Base-by-base conservation (phyloP, 2,329 filamentous ascomycete species). In the Pyricularia sp. region DNA sequence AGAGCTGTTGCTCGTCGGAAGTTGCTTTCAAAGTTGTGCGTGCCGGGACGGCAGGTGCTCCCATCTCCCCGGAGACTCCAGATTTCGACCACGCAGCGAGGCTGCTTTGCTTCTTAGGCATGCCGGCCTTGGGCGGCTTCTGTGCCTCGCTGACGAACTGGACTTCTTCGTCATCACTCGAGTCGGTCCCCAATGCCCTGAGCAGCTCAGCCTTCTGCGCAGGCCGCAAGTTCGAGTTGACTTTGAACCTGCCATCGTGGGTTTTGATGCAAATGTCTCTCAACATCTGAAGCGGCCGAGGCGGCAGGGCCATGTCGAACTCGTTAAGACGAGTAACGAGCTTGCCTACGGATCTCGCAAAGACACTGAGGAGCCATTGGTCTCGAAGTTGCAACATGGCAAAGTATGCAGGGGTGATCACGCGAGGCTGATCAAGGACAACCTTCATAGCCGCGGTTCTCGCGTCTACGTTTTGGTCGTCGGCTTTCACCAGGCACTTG, bases 311-410 rank as follows among this genome's bases (percentile, higher is more conserved):
- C 73, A 97, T 88, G 68, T 87, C 85, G 66, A 92, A 90, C 72
- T 94, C 90, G 59, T 89, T 88, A n/a, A 99, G 82, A 26, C 93
- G 90, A 17, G 87, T 86, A 50, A 99, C 85, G 70, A 99, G 89
- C 77, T 97, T 97, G 73, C 89, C 88, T 36, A 97, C 87, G 31
- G 98, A 86, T 31, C 88, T 89, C 66, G 97, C 92, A 17, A 94
- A 90, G 58, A 92, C 92, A 70, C 86, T 88, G 50, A 95, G 90
- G 9, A 99, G 85, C 78, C 93, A 97, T 69, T 88, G 85, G 77
- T 99, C 95, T 71, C 94, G 91, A 4, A 99, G 84, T 69, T 95
- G 89, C 68, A 99, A 86, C 93, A 97, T 97, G 76, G 91, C 92
- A 55, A 91, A 90, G 79, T 97, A 90, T 20, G 88, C 88, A 77